phyloP scores from a whole-genome alignment of 805 yeast species.

The Candida xiaguanensis region DNA sequence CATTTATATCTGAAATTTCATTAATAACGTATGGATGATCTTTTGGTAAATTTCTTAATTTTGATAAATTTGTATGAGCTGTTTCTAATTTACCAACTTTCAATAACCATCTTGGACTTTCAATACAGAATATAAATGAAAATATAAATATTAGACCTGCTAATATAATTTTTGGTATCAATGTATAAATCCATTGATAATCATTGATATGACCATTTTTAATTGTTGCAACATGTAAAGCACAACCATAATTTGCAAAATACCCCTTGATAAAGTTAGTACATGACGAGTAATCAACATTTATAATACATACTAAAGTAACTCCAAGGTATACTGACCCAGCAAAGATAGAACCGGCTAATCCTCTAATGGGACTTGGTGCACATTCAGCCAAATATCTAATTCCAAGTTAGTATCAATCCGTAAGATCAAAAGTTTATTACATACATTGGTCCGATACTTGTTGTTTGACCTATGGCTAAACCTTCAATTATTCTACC shows the following conservation, averaged over 20 bases:
- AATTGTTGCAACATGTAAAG: slow-evolving; percentile 16
- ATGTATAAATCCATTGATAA: slow-evolving; percentile 48
- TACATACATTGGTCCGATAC: slow-evolving; percentile 43
- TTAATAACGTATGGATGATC: slow-evolving; percentile 46
- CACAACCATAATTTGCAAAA: slow-evolving; percentile 34
- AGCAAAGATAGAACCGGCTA: slow-evolving; percentile 47
- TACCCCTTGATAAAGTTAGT: slow-evolving; percentile 18
- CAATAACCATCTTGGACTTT: slow-evolving; percentile 48
- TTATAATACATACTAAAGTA: slow-evolving; percentile 22
- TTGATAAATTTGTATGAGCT: slow-evolving; percentile 37
- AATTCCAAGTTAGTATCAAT: background rate
- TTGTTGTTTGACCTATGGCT: slow-evolving; percentile 52
- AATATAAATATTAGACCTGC: slow-evolving; percentile 41
- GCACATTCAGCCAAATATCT: slow-evolving; percentile 46
- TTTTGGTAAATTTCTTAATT: slow-evolving; percentile 37
- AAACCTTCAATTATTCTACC: slow-evolving; percentile 53
- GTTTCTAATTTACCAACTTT: slow-evolving; percentile 34
- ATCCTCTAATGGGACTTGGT: slow-evolving; percentile 48
- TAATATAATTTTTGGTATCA: slow-evolving; percentile 42
- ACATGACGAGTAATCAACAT: background rate
- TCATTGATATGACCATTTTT: slow-evolving; percentile 3
- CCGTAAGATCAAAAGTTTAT: no score
- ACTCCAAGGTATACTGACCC: slow-evolving; percentile 57
- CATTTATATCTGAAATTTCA: slow-evolving; percentile 47
- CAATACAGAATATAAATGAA: slow-evolving; percentile 38